Base-by-base conservation (phyloP, 257 asterid species). In the Gynochthodes officinalis region DNA sequence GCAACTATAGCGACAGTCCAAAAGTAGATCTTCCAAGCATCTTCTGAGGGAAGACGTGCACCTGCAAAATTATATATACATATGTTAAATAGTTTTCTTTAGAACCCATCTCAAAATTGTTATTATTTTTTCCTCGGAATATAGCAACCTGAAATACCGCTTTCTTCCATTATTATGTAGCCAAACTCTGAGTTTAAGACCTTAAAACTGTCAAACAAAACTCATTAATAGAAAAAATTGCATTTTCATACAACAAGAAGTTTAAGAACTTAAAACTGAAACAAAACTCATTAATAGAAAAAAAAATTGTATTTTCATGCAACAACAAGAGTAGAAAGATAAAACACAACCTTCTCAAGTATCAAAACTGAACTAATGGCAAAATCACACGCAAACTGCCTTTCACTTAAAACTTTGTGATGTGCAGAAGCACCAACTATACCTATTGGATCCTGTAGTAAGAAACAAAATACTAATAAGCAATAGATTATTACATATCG, bases 371-470 rank as follows among this genome's bases (percentile, higher is more conserved):
- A 77, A 61, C 98, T 98, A 76, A 75, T 69, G 64, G 80, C 75
- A 69, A 95, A 67, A 65, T 81, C 86, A 82, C 87, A 88, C 23
- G 86, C 84, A 77, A 78, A 87, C 75, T 83, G 90, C 53, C 79
- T 77, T 69, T 84, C 86, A 52, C 82, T 75, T 55, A 90, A 86
- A 76, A 89, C 91, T 77, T 84, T 89, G 79, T 87, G 94, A 85
- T 91, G 99, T 81, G 92, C 79, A 75, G 80, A 89, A 72, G 95
- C 98, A 76, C 85, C 88, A 82, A 90, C 80, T 37, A 86, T 85
- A 75, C 98, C 99, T 0, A 98, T 88, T 35, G 96, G 99, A 75
- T 95, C 98, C 99, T 94, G 82, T 33, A 76, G 30, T 75, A 72
- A 35, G 69, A 57, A 48, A 69, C 40, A 58, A 75, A 35, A 35